Percentiles rank a stretch among this genome's conserved stretches.
Evolutionary conservation across 2,329 filamentous ascomycete species (phyloP).

Genomic region (Claviceps spartinae): DNA sequence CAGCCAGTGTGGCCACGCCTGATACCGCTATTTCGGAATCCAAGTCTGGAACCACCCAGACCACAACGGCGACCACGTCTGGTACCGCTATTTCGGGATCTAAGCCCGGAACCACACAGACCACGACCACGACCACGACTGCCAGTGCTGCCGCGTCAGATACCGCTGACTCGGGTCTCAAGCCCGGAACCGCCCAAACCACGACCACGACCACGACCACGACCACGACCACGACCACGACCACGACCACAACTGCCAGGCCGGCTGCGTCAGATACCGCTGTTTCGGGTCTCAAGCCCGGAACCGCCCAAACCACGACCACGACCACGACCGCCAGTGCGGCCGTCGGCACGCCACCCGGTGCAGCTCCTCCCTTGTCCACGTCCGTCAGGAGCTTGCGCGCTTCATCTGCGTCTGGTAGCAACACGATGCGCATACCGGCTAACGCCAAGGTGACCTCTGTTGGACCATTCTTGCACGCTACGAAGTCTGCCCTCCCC

Average conservation of each 20-base stretch:
- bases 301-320: slow-evolving; percentile 14
- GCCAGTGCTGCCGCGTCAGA: slow-evolving; percentile 20
- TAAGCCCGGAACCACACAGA: slow-evolving; percentile 21
- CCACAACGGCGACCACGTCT: too few relatives aligned
- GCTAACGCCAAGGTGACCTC: slow-evolving; percentile 6
- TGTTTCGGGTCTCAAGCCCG: slow-evolving; percentile 22
- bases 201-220: slow-evolving; percentile 5
- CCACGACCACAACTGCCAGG: slow-evolving; percentile 12
- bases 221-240: too few relatives aligned
- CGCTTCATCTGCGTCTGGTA: slow-evolving; percentile 7
- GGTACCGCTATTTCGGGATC: slow-evolving; percentile 25
- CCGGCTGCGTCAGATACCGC: slow-evolving; percentile 23
- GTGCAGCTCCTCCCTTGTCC: slow-evolving; percentile 12
- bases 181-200: slow-evolving; percentile 20
- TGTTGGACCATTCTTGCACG: slow-evolving; percentile 3
- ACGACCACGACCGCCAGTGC: slow-evolving; percentile 15
- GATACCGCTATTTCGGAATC: slow-evolving; percentile 25
- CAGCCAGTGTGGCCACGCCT: slow-evolving; percentile 18
- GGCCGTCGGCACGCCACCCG: slow-evolving; percentile 11
- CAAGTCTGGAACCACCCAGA: not conserved
- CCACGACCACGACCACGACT: slow-evolving; percentile 5
- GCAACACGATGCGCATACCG: not conserved
- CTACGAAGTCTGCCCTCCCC: slow-evolving; percentile 6
- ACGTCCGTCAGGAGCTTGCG: slow-evolving; percentile 11
- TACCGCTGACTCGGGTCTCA: slow-evolving; percentile 23